Evolutionary conservation across 306 rosid species (phyloP).

Genomic region (Sophora flavescens): DNA sequence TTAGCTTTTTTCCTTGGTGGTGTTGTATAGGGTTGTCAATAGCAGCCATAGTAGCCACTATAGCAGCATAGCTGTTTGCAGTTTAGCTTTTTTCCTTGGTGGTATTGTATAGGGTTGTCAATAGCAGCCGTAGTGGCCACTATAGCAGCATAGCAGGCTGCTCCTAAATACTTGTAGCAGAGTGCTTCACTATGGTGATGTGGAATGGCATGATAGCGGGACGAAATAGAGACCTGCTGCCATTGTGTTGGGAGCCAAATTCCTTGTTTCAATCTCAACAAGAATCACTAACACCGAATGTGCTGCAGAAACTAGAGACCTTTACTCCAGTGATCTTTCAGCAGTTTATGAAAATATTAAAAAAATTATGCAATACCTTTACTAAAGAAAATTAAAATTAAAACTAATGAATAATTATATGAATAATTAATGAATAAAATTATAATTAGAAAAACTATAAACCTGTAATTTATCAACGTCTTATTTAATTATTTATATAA

Average conservation of each 20-base stretch:
- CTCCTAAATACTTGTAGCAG: conserved; percentile 9
- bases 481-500: too few relatives aligned
- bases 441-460: too few relatives aligned
- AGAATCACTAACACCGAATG: neutral
- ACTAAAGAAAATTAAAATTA: too few relatives aligned
- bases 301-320: neutral
- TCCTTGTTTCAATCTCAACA: neutral
- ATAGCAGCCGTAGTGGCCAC: neutral
- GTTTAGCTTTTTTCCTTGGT: too few relatives aligned
- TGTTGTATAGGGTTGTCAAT: neutral
- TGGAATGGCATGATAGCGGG: neutral
- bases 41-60: neutral
- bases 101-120: neutral
- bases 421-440: too few relatives aligned
- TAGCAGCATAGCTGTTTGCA: neutral
- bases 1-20: conserved; percentile 12
- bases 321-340: neutral
- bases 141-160: neutral
- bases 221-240: neutral
- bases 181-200: neutral
- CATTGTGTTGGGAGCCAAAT: conserved; percentile 15
- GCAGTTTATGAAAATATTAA: too few relatives aligned
- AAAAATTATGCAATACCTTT: too few relatives aligned
- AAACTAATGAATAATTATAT: too few relatives aligned
- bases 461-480: too few relatives aligned